Evolutionary conservation across 306 rosid genomes (phyloP).

Genomic region (Acacia crassicarpa): DNA sequence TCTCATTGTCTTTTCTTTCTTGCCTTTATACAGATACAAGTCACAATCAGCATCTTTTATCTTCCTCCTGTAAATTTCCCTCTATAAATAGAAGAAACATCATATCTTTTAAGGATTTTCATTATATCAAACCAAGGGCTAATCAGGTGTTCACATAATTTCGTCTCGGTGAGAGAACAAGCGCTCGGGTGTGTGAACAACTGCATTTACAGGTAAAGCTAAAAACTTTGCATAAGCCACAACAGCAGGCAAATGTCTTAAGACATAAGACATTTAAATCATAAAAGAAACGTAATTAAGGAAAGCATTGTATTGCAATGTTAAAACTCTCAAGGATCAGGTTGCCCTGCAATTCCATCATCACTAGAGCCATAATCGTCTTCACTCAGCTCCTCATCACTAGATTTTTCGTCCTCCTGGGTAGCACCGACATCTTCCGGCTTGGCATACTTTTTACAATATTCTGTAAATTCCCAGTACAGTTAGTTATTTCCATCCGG

Average conservation of each 20-base stretch:
- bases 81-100: background rate
- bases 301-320: constrained; percentile 30
- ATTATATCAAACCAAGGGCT: background rate
- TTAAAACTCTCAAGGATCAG: constrained; percentile 57
- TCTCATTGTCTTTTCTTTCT: background rate
- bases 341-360: constrained; percentile 65
- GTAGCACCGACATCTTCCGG: constrained; percentile 66
- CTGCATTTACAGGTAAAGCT: constrained; percentile 15
- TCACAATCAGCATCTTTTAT: background rate
- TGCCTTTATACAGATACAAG: background rate
- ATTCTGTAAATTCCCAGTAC: constrained; percentile 46
- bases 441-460: constrained; percentile 76
- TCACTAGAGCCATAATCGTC: constrained; percentile 70
- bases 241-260: constrained; percentile 27
- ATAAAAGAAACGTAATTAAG: constrained; percentile 34
- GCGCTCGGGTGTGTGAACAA: background rate
- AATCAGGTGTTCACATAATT: background rate
- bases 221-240: constrained; percentile 15
- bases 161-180: background rate
- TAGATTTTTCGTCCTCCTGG: constrained; percentile 52
- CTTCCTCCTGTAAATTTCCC: background rate
- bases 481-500: background rate
- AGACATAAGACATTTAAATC: constrained; percentile 30
- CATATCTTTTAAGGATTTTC: background rate
- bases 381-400: constrained; percentile 80